A percentile compares a stretch with the other conserved stretches of the same genome.
Evolutionary conservation across 345 rosid species (phyloP).

Genomic region (Murraya paniculata): DNA sequence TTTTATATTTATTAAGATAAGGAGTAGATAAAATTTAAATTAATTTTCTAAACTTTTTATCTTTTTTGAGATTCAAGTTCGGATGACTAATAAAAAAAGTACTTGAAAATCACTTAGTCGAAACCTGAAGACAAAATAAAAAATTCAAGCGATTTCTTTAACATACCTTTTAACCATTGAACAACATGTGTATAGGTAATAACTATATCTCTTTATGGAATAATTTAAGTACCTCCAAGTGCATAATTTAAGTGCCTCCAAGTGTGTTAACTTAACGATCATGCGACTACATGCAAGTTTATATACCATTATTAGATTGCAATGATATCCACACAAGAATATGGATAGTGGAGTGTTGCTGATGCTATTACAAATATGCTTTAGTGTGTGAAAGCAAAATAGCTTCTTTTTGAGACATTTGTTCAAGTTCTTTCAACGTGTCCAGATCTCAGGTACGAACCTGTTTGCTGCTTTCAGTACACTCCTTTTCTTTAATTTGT

Average conservation of each 20-base stretch:
- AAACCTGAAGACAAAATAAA: too few species aligned
- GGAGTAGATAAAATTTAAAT: too few species aligned
- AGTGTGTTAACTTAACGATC: not conserved
- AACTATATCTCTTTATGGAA: not conserved
- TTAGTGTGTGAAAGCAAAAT: not conserved
- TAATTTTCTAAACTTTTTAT: too few species aligned
- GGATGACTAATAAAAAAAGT: rapidly evolving
- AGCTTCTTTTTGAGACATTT: slow-evolving; percentile 1
- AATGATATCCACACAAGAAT: not conserved
- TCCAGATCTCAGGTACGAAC: not conserved
- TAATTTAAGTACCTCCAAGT: not conserved
- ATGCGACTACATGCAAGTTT: not conserved
- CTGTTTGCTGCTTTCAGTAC: too few species aligned
- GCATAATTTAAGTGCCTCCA: too few species aligned
- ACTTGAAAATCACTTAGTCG: too few species aligned
- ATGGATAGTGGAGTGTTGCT: not conserved
- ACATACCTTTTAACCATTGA: not conserved
- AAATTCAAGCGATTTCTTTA: too few species aligned
- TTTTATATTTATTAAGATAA: too few species aligned
- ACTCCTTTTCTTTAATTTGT: not conserved
- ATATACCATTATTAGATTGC: not conserved
- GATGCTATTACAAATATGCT: too few species aligned
- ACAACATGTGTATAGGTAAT: too few species aligned
- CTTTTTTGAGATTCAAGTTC: too few species aligned
- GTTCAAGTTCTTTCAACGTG: slow-evolving; percentile 8